Evolutionary conservation across 441 rosid genomes (phyloP).

Genomic region (Erysimum pusillum): DNA sequence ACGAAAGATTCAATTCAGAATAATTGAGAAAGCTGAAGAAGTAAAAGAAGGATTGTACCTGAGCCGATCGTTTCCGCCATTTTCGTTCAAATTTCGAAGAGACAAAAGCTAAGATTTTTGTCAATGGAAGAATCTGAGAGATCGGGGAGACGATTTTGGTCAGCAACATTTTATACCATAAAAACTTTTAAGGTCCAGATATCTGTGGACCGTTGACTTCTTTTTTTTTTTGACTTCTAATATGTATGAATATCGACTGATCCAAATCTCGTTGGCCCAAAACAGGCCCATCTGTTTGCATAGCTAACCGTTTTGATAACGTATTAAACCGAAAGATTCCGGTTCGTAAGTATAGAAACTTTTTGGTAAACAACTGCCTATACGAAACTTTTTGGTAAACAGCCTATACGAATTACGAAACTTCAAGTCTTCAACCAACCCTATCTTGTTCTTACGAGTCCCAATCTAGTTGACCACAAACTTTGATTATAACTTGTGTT

Average conservation of each 20-base stretch:
- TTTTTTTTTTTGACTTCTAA: too few species aligned
- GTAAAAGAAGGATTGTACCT: slow-evolving; percentile 7
- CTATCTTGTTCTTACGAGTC: background rate
- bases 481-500: background rate
- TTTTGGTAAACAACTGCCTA: too few species aligned
- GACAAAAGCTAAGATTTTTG: background rate
- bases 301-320: background rate
- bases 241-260: background rate
- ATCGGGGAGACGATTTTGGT: slow-evolving; percentile 16
- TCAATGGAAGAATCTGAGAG: slow-evolving; percentile 15
- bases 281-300: background rate
- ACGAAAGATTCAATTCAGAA: background rate
- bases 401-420: background rate
- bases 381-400: background rate
- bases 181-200: background rate
- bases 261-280: slow-evolving; percentile 12
- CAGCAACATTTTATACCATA: background rate
- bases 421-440: background rate
- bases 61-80: slow-evolving; percentile 42
- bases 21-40: background rate
- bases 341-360: too few species aligned
- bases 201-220: too few species aligned
- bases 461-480: slow-evolving; percentile 9
- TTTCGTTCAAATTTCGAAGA: slow-evolving; percentile 25
- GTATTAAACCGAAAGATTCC: background rate